Conservation (phyloP, 345 rosid species). For the Dimocarpus longan region DNA sequence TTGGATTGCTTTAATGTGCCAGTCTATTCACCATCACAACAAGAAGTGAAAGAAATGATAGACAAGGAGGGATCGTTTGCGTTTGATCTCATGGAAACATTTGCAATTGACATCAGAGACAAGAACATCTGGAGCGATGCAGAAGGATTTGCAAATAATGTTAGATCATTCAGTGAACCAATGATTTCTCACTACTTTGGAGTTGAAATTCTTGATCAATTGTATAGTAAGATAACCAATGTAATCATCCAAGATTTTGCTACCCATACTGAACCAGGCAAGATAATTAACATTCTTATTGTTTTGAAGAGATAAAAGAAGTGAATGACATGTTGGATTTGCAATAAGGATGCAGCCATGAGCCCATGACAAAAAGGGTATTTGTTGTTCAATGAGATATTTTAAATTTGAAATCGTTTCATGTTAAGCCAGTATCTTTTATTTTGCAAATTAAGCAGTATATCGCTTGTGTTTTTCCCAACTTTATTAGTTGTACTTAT, state of each 20-base stretch:
- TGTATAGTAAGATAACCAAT: conserved; percentile 17
- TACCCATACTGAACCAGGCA: neutral
- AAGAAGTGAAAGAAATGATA: conserved; percentile 18
- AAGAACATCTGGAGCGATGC: neutral
- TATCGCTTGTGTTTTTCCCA: too few species aligned
- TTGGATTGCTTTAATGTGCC: conserved; percentile 29
- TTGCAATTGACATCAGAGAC: conserved; percentile 5
- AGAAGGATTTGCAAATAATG: neutral
- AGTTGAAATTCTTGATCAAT: conserved; percentile 17
- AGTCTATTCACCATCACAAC: conserved; percentile 10
- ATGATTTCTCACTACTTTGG: conserved; percentile 26
- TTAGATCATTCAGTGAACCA: conserved; percentile 23
- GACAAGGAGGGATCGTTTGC: conserved; percentile 14
- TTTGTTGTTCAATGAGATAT: too few species aligned
- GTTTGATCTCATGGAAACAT: conserved; percentile 15
- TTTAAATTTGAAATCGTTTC: too few species aligned
- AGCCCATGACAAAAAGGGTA: too few species aligned
- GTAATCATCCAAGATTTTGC: conserved; percentile 4
- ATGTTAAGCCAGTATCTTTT: too few species aligned
- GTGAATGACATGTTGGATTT: too few species aligned
- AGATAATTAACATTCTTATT: neutral
- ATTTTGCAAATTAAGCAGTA: too few species aligned
- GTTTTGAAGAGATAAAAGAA: conserved; percentile 14
- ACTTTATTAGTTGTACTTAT: too few species aligned
- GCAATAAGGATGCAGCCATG: too few species aligned